A percentile compares a stretch with the other conserved stretches of the same genome.
Conservation (phyloP, 2,329 filamentous ascomycete genomes). For the Aspergillus brunneoviolaceus region DNA sequence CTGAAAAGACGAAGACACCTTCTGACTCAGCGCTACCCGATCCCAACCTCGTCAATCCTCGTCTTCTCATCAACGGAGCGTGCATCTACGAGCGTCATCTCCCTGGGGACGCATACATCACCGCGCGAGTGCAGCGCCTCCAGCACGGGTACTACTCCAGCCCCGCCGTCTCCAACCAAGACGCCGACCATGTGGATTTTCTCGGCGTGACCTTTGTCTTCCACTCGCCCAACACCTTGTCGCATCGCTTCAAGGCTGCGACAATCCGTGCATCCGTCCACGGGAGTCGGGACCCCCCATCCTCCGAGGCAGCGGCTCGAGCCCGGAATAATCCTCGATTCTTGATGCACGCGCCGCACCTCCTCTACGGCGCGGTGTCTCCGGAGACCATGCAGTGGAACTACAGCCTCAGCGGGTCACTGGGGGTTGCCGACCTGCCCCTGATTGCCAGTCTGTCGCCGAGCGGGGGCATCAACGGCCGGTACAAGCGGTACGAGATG, state of each 20-base stretch:
- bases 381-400: constrained; percentile 52
- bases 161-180: constrained; percentile 42
- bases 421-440: constrained; percentile 49
- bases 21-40: constrained; percentile 21
- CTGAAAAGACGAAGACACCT: constrained; percentile 4
- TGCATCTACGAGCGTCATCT: constrained; percentile 52
- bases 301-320: background rate
- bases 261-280: constrained; percentile 42
- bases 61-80: constrained; percentile 39
- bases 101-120: constrained; percentile 50
- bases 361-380: constrained; percentile 49
- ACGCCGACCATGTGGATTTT: constrained; percentile 49
- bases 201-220: constrained; percentile 52
- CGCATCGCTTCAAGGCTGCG: constrained; percentile 51
- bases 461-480: constrained; percentile 40
- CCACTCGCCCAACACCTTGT: constrained; percentile 44
- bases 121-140: constrained; percentile 51
- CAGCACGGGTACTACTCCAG: constrained; percentile 51
- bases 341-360: constrained; percentile 52
- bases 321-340: constrained; percentile 39
- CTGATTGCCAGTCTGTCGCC: constrained; percentile 45
- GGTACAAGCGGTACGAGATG: constrained; percentile 51
- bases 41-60: constrained; percentile 39
- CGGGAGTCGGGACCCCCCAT: constrained; percentile 3
- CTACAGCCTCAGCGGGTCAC: constrained; percentile 47